A percentile compares a stretch with the other conserved stretches of the same genome.
Conservation (phyloP, 371 early-diverging fungal genomes). For the Neoconidiobolus thromboides region DNA sequence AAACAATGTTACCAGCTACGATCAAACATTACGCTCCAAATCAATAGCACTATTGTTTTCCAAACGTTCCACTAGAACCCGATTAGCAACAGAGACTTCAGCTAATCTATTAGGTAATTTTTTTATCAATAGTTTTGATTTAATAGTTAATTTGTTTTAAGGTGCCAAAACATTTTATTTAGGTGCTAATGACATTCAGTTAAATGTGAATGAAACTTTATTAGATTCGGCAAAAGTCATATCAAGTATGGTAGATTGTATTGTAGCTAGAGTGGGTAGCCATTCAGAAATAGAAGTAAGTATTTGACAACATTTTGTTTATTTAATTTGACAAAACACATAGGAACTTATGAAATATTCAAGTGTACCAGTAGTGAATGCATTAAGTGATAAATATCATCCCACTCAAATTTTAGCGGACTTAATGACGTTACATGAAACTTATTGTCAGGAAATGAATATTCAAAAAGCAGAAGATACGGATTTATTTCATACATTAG, state of each 20-base stretch:
- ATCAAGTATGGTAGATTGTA: constrained; percentile 81
- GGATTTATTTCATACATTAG: constrained; percentile 13
- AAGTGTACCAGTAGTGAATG: constrained; percentile 84
- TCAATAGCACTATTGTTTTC: constrained; percentile 76
- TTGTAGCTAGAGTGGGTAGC: constrained; percentile 78
- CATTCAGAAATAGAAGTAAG: constrained; percentile 72
- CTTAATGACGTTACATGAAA: constrained; percentile 80
- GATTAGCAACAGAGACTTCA: constrained; percentile 87
- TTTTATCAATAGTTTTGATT: not conserved
- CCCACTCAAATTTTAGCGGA: constrained; percentile 94
- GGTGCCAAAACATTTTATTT: constrained; percentile 91
- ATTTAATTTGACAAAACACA: not conserved
- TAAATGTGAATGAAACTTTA: constrained; percentile 81
- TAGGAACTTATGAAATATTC: constrained; percentile 67
- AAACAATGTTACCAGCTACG: too few relatives aligned
- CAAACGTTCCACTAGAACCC: constrained; percentile 86
- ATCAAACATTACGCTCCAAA: too few relatives aligned
- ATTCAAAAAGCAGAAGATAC: not conserved
- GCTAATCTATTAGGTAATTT: constrained; percentile 53
- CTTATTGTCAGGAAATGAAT: constrained; percentile 11
- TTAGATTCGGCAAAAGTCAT: constrained; percentile 76
- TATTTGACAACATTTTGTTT: not conserved
- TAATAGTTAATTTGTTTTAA: constrained; percentile 8
- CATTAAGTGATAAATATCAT: constrained; percentile 78
- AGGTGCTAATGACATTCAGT: constrained; percentile 80